phyloP scores from a whole-genome alignment of 345 rosid genomes.

The Pistacia integerrima region DNA sequence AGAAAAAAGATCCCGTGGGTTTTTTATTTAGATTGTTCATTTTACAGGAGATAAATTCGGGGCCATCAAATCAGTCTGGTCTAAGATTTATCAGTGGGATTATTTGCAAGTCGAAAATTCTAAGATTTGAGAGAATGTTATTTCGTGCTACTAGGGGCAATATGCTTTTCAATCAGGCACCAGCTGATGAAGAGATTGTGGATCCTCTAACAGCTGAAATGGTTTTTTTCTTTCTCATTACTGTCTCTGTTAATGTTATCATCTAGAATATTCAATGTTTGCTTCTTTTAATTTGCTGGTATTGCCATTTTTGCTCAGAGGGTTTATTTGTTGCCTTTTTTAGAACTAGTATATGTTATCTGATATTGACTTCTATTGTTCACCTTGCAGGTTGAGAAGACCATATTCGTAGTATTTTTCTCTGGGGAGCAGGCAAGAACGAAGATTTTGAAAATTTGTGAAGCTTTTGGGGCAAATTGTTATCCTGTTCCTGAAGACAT shows the following conservation, averaged over 20 bases:
- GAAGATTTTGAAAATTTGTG: constrained; percentile 86
- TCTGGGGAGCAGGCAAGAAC: constrained; percentile 97
- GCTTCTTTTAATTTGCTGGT: not conserved
- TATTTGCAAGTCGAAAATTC: constrained; percentile 66
- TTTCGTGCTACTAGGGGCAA: constrained; percentile 99
- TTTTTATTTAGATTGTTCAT: constrained; percentile 25
- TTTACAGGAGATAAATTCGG: constrained; percentile 68
- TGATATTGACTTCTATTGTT: constrained; percentile 19
- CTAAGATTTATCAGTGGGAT: constrained; percentile 90
- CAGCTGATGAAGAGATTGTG: constrained; percentile 87
- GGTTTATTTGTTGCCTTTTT: constrained; percentile 14
- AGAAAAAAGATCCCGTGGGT: constrained; percentile 20
- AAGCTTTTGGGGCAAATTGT: constrained; percentile 96
- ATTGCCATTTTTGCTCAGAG: not conserved
- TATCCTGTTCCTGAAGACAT: constrained; percentile 94
- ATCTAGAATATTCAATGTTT: constrained; percentile 6
- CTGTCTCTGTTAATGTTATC: constrained; percentile 6
- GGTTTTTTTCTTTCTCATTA: constrained; percentile 47
- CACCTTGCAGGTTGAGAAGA: constrained; percentile 73
- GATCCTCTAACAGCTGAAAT: constrained; percentile 86
- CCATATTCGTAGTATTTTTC: constrained; percentile 87
- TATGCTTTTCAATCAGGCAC: constrained; percentile 93
- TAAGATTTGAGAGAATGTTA: constrained; percentile 89
- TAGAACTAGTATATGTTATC: not conserved
- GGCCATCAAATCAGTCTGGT: constrained; percentile 69